Conservation (phyloP, 139 green algal species). For the Chloropicon primus region DNA sequence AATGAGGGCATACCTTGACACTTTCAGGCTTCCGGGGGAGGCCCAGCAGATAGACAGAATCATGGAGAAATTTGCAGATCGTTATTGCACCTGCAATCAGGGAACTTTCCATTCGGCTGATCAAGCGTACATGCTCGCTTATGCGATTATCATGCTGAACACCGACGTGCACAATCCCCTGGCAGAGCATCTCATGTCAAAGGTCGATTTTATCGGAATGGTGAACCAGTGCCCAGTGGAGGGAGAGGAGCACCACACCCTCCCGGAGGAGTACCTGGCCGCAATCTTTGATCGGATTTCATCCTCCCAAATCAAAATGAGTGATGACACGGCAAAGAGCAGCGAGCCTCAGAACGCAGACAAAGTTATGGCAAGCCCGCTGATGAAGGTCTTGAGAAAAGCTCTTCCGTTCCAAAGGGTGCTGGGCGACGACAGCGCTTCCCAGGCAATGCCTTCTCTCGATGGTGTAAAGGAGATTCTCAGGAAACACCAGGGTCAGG, state of each 20-base stretch:
- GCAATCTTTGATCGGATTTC: constrained; percentile 90
- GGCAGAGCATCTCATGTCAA: constrained; percentile 64
- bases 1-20: constrained; percentile 50
- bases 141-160: constrained; percentile 99
- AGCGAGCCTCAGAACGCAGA: background rate
- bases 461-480: background rate
- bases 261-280: constrained; percentile 70
- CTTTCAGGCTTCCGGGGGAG: constrained; percentile 78
- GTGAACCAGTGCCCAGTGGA: background rate
- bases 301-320: constrained; percentile 96
- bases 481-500: background rate
- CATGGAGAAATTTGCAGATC: constrained; percentile 99
- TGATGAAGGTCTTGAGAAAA: background rate
- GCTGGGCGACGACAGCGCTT: background rate
- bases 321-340: constrained; percentile 18
- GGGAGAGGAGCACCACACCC: constrained; percentile 16
- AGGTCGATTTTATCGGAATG: constrained; percentile 68
- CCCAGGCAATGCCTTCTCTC: background rate
- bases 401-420: background rate
- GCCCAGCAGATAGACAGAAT: constrained; percentile 98
- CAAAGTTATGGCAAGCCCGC: background rate
- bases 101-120: constrained; percentile 81
- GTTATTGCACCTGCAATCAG: constrained; percentile 82
- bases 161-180: constrained; percentile 95
- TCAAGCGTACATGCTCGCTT: constrained; percentile 94